These are phyloP conservation scores for Mortierella sp. DNA, from an alignment of 371 early-diverging fungal genomes.

Conservation along the genomic window DNA sequence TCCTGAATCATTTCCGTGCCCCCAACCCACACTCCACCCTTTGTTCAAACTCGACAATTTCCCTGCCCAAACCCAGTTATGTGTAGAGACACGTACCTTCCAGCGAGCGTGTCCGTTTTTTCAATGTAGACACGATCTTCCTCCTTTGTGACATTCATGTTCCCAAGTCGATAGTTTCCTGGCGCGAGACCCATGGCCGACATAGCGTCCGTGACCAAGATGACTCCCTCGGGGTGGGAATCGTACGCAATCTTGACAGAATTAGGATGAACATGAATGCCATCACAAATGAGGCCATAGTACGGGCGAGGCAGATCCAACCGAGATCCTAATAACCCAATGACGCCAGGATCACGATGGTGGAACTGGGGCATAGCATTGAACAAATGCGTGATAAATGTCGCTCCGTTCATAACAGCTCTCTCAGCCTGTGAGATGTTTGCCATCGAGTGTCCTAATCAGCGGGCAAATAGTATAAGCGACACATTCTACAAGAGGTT, in stretches of 20 bases:
- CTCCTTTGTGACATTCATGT: constrained; percentile 67
- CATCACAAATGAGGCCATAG: constrained; percentile 84
- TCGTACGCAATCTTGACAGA: constrained; percentile 83
- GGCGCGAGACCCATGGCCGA: constrained; percentile 78
- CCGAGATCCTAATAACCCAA: constrained; percentile 76
- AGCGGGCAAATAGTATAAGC: background rate
- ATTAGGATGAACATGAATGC: constrained; percentile 83
- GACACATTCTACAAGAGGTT: too few relatives aligned
- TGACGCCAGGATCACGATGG: constrained; percentile 83
- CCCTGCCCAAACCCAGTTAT: too few relatives aligned
- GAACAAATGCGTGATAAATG: constrained; percentile 83
- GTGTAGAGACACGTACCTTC: constrained; percentile 61
- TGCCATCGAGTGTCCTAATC: constrained; percentile 75
- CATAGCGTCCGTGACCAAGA: constrained; percentile 83
- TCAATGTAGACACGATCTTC: constrained; percentile 76
- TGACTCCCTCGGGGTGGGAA: constrained; percentile 77
- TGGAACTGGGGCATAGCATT: constrained; percentile 88
- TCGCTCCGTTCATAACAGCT: constrained; percentile 75
- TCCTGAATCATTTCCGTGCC: constrained; percentile 2
- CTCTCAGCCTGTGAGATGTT: constrained; percentile 75
- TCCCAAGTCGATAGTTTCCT: constrained; percentile 76
- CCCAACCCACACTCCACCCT: too few relatives aligned
- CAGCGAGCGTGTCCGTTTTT: constrained; percentile 84
- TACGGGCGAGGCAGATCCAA: constrained; percentile 69
- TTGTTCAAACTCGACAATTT: too few relatives aligned